Conservation (phyloP, 352 stramenopile genomes). For the Pythium chondricola region DNA sequence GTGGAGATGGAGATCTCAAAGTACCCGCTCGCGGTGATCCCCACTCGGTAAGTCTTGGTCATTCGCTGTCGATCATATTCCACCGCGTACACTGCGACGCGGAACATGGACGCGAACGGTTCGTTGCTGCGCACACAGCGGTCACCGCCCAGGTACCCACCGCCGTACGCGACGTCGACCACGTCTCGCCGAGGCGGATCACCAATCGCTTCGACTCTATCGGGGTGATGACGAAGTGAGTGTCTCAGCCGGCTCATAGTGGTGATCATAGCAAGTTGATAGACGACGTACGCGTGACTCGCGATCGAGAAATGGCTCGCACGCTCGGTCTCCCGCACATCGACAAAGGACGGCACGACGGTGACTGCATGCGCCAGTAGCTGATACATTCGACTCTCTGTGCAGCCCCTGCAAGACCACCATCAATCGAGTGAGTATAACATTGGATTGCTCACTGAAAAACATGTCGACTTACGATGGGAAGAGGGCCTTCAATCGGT, state of each 20-base stretch:
- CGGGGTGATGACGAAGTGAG: background rate
- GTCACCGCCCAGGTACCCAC: conserved; percentile 45
- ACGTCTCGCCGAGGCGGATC: conserved; percentile 14
- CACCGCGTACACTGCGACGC: conserved; percentile 49
- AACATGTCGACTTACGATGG: conserved; percentile 27
- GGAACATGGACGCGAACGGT: conserved; percentile 50
- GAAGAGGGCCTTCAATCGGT: conserved; percentile 32
- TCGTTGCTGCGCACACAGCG: conserved; percentile 63
- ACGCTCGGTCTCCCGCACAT: conserved; percentile 42
- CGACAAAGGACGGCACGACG: conserved; percentile 53
- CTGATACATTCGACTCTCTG: conserved; percentile 63
- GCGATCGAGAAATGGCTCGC: conserved; percentile 30
- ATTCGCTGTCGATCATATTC: background rate
- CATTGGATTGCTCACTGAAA: background rate
- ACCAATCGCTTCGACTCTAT: conserved; percentile 15
- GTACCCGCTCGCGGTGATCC: conserved; percentile 54
- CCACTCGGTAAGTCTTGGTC: conserved; percentile 32
- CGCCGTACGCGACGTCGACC: conserved; percentile 50
- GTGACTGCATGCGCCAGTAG: conserved; percentile 60
- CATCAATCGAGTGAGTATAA: background rate
- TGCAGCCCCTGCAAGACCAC: conserved; percentile 27
- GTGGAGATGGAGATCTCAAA: conserved; percentile 63
- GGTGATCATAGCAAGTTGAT: background rate
- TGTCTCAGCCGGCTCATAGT: background rate
- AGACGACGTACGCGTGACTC: conserved; percentile 38